Percentiles rank a stretch among this genome's conserved stretches.
These are phyloP conservation scores for Termitomyces eurrhizus DNA, from an alignment of 768 basidiomycete species.

Conservation along the genomic window DNA sequence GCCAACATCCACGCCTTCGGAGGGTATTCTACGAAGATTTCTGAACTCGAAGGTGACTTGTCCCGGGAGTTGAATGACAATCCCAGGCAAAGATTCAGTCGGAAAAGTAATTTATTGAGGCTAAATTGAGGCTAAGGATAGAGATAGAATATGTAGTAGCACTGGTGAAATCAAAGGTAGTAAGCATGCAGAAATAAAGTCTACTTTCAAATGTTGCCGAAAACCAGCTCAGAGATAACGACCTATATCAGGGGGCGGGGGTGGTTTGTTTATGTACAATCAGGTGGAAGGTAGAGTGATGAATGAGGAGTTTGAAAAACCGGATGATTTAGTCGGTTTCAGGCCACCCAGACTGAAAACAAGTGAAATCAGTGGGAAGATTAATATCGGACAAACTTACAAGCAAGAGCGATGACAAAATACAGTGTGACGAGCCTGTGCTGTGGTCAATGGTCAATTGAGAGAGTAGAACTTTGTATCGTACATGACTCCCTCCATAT, in stretches of 20 bases:
- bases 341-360: slow-evolving; percentile 30
- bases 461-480: slow-evolving; percentile 1
- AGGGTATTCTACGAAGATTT: neutral
- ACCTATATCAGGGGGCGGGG: neutral
- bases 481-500: slow-evolving; percentile 87
- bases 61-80: neutral
- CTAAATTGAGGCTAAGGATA: neutral
- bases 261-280: neutral
- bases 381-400: slow-evolving; percentile 36
- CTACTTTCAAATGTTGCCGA: neutral
- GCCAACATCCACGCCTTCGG: neutral
- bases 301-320: neutral
- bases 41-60: neutral
- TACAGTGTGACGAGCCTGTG: slow-evolving; percentile 60
- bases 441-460: slow-evolving; percentile 11
- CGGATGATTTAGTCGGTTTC: neutral
- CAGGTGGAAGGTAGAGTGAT: neutral
- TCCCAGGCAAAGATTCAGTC: neutral
- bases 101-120: neutral
- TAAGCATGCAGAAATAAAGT: neutral
- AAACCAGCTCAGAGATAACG: neutral
- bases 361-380: neutral
- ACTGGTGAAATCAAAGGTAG: neutral
- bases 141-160: neutral
- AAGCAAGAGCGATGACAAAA: slow-evolving; percentile 75